Base-by-base conservation (phyloP, 805 yeast genomes). In the Kluyveromyces dobzhanskii region DNA sequence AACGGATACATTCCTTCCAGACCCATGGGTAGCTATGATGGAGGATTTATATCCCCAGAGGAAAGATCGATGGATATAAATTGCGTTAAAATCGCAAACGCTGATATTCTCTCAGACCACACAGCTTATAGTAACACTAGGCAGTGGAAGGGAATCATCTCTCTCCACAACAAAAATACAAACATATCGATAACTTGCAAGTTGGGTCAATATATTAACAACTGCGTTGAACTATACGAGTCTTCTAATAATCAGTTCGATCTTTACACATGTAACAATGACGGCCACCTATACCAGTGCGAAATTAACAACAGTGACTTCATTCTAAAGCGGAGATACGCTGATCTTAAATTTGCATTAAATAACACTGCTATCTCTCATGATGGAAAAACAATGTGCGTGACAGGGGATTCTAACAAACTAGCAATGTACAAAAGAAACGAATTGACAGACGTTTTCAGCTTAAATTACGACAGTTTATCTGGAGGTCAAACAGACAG, bases 221-320 rank as follows among this genome's bases (percentile, higher is more conserved):
- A 87, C 59, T 76, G 85, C 35, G 94, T 86, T 21, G 62, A 78
- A 0, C 51, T 81, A 19, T 64, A 72, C 51, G 69, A 66, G 40
- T 44, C 57, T 11, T 54, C 73, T 3, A 64, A 67, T 17, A 56
- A 64, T 9, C 66, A 68, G 30, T 79, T 70, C 53, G 65, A 68
- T 32, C 73, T 88, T 1, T 71, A 75, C 44, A 75, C 85, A 17
- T 87, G 96, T 59, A 88, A 87, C 57, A 88, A 88, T 57, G 97
- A 88, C 57, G 73, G 76, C 31, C 66, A 73, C 38, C 63, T 87
- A 37, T 85, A 87, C 53, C 64, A 71, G 37, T 69, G 85, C 40
- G 80, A 79, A 47, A 67, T 86, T 7, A 53, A 61, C 30, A 70
- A 68, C 43, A 59, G 74, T 4, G 70, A 71, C 9, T 63, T 73